Evolutionary conservation across 116 monocot species (phyloP).

Genomic region (Iris pallida): DNA sequence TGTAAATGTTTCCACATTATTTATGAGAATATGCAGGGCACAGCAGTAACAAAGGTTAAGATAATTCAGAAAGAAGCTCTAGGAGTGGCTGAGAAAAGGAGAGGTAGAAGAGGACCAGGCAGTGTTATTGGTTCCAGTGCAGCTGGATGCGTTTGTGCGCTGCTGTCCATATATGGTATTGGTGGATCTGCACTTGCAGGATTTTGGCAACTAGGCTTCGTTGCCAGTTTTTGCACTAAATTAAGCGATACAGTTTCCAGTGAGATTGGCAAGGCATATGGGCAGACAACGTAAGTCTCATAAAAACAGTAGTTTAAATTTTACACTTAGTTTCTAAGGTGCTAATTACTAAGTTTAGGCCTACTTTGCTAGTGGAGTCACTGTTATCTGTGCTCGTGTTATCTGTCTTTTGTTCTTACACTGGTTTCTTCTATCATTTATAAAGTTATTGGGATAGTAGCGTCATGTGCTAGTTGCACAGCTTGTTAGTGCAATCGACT

Average conservation of each 20-base stretch:
- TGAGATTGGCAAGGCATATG: slow-evolving; percentile 97
- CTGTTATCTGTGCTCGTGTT: not conserved
- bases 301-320: not conserved
- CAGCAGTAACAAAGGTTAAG: slow-evolving; percentile 80
- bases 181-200: slow-evolving; percentile 38
- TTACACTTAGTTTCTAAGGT: not conserved
- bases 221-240: slow-evolving; percentile 94
- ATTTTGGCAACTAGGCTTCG: slow-evolving; percentile 82
- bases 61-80: slow-evolving; percentile 82
- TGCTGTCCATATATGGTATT: slow-evolving; percentile 60
- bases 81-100: slow-evolving; percentile 88
- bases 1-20: not conserved
- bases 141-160: slow-evolving; percentile 77
- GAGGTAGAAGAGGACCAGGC: slow-evolving; percentile 84
- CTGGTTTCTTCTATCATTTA: slow-evolving; percentile 1
- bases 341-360: not conserved
- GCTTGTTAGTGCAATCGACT: not conserved
- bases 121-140: slow-evolving; percentile 92
- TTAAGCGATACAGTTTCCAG: slow-evolving; percentile 93
- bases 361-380: not conserved
- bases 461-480: not conserved
- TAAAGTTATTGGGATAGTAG: not conserved
- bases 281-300: slow-evolving; percentile 69
- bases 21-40: slow-evolving; percentile 44
- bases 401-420: not conserved